phyloP scores from a whole-genome alignment of 768 basidiomycete genomes.

The Leccinum boreale region DNA sequence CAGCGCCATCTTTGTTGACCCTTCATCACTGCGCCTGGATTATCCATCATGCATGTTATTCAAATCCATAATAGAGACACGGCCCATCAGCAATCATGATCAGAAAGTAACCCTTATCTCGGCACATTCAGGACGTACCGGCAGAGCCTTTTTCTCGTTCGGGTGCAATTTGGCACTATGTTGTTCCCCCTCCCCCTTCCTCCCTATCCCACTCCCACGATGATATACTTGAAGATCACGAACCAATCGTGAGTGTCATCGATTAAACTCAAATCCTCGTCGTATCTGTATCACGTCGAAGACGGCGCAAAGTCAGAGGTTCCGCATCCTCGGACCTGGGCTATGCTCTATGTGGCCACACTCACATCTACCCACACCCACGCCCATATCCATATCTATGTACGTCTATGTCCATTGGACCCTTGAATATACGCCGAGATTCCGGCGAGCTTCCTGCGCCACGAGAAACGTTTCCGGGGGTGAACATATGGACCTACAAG shows the following conservation, averaged over 20 bases:
- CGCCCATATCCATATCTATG: not conserved
- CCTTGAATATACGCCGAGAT: not conserved
- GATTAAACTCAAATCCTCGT: not conserved
- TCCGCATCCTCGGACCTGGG: not conserved
- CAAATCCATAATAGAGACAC: not conserved
- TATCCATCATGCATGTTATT: not conserved
- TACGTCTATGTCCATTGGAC: not conserved
- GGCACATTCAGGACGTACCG: not conserved
- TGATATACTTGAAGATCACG: not conserved
- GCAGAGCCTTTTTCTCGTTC: not conserved
- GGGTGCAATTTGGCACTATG: not conserved
- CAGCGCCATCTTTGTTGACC: not conserved
- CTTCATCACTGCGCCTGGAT: not conserved
- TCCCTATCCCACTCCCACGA: not conserved
- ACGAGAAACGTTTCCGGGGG: not conserved
- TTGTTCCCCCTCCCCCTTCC: not conserved
- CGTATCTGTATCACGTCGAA: not conserved
- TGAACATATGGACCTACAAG: not conserved
- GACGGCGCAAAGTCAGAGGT: not conserved
- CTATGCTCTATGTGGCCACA: not conserved
- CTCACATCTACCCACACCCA: not conserved
- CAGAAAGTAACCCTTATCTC: not conserved
- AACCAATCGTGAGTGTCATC: not conserved
- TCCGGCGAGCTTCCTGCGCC: not conserved
- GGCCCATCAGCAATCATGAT: not conserved